These are phyloP conservation scores for Cocos nucifera DNA, from an alignment of 176 grass and related monocot species.

Conservation along the genomic window DNA sequence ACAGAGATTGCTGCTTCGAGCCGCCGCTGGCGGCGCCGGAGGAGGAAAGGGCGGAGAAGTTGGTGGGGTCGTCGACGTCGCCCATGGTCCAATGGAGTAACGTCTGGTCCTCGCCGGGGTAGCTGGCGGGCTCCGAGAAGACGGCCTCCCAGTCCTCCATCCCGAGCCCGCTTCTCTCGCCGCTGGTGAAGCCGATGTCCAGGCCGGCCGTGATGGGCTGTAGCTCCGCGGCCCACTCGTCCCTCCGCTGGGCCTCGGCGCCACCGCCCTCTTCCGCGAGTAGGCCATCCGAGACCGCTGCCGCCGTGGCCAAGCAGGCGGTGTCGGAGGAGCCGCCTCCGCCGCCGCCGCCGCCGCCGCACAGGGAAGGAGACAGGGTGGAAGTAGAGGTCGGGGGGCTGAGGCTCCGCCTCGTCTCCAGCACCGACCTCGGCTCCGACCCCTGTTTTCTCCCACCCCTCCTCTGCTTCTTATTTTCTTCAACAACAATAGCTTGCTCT, in stretches of 20 bases:
- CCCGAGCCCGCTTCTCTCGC: slow-evolving; percentile 14
- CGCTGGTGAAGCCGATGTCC: slow-evolving; percentile 6
- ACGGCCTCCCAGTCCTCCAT: slow-evolving; percentile 72
- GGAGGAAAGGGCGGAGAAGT: neutral
- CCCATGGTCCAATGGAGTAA: slow-evolving; percentile 91
- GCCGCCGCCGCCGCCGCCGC: too few species aligned
- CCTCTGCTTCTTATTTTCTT: too few species aligned
- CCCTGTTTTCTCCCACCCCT: too few species aligned
- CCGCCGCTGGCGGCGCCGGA: slow-evolving; percentile 7
- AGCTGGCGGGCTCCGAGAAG: slow-evolving; percentile 33
- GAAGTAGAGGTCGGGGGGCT: too few species aligned
- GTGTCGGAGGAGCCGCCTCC: slow-evolving; percentile 19
- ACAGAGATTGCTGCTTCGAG: slow-evolving; percentile 27
- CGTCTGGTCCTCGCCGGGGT: slow-evolving; percentile 55
- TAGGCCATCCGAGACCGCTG: slow-evolving; percentile 48
- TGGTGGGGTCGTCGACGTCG: slow-evolving; percentile 42
- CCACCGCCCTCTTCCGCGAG: slow-evolving; percentile 7
- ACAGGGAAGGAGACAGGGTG: too few species aligned
- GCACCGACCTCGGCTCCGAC: too few species aligned
- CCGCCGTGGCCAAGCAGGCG: slow-evolving; percentile 29
- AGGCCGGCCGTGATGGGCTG: too few species aligned
- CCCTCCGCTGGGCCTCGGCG: too few species aligned
- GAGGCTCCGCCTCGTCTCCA: too few species aligned
- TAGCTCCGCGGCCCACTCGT: too few species aligned
- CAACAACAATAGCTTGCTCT: too few species aligned